Evolutionary conservation across 306 rosid genomes (phyloP).

Genomic region (Purshia tridentata): DNA sequence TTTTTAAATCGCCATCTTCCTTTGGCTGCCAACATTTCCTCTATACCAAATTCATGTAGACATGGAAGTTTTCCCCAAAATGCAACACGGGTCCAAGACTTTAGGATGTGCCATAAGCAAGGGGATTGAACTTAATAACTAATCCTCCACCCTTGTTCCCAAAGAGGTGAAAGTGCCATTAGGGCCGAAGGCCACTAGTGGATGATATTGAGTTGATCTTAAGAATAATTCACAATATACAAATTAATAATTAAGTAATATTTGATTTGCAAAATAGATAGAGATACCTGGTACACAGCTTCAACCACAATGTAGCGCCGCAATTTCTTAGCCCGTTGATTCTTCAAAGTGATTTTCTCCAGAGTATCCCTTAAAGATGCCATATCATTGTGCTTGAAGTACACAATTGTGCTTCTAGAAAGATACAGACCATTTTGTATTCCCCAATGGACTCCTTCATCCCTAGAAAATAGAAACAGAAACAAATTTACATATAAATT

Average conservation of each 20-base stretch:
- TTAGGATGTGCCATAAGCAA: not conserved
- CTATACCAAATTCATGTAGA: not conserved
- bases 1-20: not conserved
- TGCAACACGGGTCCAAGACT: too few relatives aligned
- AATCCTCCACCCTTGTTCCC: too few relatives aligned
- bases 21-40: not conserved
- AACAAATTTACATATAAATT: constrained; percentile 10
- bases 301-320: constrained; percentile 98
- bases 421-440: constrained; percentile 95
- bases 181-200: not conserved
- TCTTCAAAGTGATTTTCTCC: constrained; percentile 63
- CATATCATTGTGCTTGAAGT: constrained; percentile 93
- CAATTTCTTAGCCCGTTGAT: constrained; percentile 65
- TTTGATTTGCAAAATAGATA: constrained; percentile 15
- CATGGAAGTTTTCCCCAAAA: not conserved
- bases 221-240: not conserved
- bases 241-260: constrained; percentile 13
- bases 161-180: not conserved
- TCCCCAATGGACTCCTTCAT: constrained; percentile 99
- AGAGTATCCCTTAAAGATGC: constrained; percentile 70
- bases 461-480: constrained; percentile 48
- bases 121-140: not conserved
- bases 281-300: constrained; percentile 87
- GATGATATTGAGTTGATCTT: constrained; percentile 1
- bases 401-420: constrained; percentile 87